Percentiles rank a stretch among this genome's conserved stretches.
These are phyloP conservation scores for Trypanosoma brucei DNA, from an alignment of 208 protist genomes.

Conservation along the genomic window DNA sequence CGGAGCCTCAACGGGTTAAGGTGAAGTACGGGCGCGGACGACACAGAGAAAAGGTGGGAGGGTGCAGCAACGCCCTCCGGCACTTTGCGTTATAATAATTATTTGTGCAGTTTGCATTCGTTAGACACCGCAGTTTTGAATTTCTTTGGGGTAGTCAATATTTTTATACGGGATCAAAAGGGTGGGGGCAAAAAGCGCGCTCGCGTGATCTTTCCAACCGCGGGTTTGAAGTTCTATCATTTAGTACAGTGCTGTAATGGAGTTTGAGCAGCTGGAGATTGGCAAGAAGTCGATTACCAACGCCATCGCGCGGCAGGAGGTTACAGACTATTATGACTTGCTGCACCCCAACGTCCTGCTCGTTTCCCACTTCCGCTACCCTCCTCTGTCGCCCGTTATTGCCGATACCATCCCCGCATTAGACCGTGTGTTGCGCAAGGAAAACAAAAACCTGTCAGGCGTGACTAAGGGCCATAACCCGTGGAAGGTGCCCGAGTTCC, in stretches of 20 bases:
- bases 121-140: no score
- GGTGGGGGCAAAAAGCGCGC: no score
- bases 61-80: no score
- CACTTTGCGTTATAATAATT: no score
- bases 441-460: not conserved
- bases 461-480: not conserved
- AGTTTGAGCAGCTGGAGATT: conserved; percentile 83
- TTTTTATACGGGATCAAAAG: no score
- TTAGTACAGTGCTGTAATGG: conserved; percentile 33
- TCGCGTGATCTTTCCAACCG: no score
- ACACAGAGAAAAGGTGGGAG: no score
- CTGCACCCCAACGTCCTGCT: conserved; percentile 62
- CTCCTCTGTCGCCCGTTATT: conserved; percentile 23
- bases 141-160: no score
- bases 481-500: not conserved
- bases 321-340: conserved; percentile 56
- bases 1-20: no score
- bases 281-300: conserved; percentile 44
- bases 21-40: no score
- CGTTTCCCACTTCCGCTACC: conserved; percentile 70
- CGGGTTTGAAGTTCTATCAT: no score
- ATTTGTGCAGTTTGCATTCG: no score
- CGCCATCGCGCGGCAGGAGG: conserved; percentile 57
- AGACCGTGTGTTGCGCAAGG: not conserved
- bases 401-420: conserved; percentile 17